Evolutionary conservation across 2,329 filamentous ascomycete genomes (phyloP), one percentile per base, ranked within the genome.

Genomic region (Cordyceps javanica): DNA sequence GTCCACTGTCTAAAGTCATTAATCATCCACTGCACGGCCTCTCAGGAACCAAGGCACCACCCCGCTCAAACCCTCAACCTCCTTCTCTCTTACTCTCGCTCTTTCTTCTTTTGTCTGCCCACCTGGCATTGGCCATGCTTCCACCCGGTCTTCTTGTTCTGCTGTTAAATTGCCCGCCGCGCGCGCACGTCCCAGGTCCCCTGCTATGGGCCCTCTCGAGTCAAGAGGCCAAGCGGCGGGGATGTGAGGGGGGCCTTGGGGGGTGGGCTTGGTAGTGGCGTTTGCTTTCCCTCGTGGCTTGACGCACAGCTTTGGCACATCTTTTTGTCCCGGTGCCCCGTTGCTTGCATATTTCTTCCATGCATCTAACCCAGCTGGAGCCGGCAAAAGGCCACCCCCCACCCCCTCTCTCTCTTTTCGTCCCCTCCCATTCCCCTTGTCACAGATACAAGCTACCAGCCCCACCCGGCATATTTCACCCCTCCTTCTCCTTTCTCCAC

Each of bases 201-300:
- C 34, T 55, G 32, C 23, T 25, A 19, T 32, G 49, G 32, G 53
- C n/a, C n/a, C n/a, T 30, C 46, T n/a, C 53, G 44, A 48, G 42
- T 48, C 53, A 46, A 19, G 51, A 41, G 52, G 28, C 21, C 39
- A 13, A 19, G 23, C 30, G 21, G 25, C 25, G 9, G 21, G 21
- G 13, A 34, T 14, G n/a, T n/a, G n/a, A n/a, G 39, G 25, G 44
- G 42, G 36, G 41, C 3, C 16, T 48, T 7, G 25, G 36, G 36
- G 50, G 38, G 53, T 25, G 42, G 38, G 38, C 34, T 38, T 8
- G 14, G 16, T 39, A n/a, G 38, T 39, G 38, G 39, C 38, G 51
- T 44, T 45, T 55, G 51, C 26, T 41, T 53, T 55, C 8, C 52
- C 52, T 55, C 52, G 52, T 55, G 52, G 52, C 52, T 46, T 44